These are phyloP conservation scores for Colletotrichum navitas DNA, from an alignment of 2,329 filamentous ascomycete species.

Conservation along the genomic window DNA sequence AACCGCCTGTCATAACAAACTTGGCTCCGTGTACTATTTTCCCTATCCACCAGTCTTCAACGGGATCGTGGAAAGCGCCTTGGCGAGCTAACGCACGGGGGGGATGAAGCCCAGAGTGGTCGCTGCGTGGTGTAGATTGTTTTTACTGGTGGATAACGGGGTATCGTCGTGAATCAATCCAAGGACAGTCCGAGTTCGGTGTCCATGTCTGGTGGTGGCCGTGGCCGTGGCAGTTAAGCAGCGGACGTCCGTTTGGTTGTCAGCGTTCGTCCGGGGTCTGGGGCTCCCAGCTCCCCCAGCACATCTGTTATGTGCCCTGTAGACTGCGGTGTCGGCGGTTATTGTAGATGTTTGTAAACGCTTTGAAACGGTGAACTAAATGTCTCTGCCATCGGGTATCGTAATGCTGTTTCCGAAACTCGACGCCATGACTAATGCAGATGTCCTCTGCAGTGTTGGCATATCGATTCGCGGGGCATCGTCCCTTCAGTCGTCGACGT, in stretches of 20 bases:
- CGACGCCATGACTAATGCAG: no score
- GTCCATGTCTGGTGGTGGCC: neutral
- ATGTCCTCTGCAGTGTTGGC: neutral
- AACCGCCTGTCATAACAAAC: neutral
- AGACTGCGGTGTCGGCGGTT: neutral
- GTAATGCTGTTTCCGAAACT: neutral
- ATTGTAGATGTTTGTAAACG: neutral
- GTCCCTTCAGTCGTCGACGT: constrained; percentile 49
- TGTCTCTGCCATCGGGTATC: neutral
- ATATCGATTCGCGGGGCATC: no score
- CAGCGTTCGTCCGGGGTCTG: neutral
- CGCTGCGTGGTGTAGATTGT: neutral
- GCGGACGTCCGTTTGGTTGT: neutral
- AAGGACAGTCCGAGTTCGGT: neutral
- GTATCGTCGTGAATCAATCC: neutral
- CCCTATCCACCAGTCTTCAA: neutral
- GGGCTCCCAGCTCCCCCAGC: constrained; percentile 3
- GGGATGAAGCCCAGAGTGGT: neutral
- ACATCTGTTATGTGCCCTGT: neutral
- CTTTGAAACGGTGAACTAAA: neutral
- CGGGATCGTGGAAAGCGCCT: no score
- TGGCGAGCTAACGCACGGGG: neutral
- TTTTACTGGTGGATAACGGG: neutral
- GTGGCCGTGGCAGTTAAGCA: no score
- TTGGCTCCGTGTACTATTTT: neutral